Percentiles rank a stretch among this genome's conserved stretches.
phyloP scores from a whole-genome alignment of 768 basidiomycete species.

The Suillus americanus region DNA sequence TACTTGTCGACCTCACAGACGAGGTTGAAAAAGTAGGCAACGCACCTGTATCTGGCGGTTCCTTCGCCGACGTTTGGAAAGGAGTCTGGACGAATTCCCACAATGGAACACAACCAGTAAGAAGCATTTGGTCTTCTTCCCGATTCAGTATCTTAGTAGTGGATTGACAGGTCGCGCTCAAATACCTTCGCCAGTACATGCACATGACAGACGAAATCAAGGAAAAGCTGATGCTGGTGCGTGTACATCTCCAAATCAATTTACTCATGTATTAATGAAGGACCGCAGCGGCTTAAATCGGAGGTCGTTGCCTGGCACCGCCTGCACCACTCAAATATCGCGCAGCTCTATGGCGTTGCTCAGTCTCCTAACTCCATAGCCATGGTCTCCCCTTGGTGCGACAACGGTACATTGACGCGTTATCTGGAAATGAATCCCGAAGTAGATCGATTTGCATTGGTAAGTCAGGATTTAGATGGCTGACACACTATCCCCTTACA shows the following conservation, averaged over 20 bases:
- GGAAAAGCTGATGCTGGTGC: conserved; percentile 53
- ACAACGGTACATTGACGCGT: conserved; percentile 52
- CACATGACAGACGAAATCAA: conserved; percentile 50
- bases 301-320: conserved; percentile 61
- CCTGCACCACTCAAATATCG: conserved; percentile 54
- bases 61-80: conserved; percentile 64
- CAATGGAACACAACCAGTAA: conserved; percentile 33
- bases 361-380: conserved; percentile 51
- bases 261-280: neutral
- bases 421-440: conserved; percentile 44
- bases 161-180: conserved; percentile 49
- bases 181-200: conserved; percentile 48
- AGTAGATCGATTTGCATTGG: conserved; percentile 47
- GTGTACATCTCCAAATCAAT: neutral
- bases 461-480: conserved; percentile 24
- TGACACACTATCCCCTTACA: neutral
- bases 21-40: conserved; percentile 48
- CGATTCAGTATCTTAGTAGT: neutral
- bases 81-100: conserved; percentile 49
- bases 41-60: conserved; percentile 50
- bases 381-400: conserved; percentile 68
- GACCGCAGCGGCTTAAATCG: conserved; percentile 50
- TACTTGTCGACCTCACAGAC: conserved; percentile 56
- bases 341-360: conserved; percentile 54
- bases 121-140: neutral